A percentile compares a stretch with the other conserved stretches of the same genome.
Evolutionary conservation across 208 protist genomes (phyloP).

Genomic region (Strigomonas galati): DNA sequence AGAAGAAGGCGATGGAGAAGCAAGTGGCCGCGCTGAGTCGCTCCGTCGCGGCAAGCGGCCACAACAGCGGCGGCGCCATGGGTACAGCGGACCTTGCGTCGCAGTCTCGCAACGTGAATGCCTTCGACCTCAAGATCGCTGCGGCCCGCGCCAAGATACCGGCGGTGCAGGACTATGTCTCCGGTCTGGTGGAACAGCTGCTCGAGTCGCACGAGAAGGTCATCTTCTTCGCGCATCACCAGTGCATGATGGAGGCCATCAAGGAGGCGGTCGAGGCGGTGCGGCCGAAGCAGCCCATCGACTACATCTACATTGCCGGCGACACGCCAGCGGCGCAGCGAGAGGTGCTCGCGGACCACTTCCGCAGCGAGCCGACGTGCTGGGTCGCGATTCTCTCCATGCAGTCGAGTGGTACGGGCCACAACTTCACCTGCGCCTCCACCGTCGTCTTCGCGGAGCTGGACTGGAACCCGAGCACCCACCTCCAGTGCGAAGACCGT

Average conservation of each 20-base stretch:
- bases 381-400: constrained; percentile 91
- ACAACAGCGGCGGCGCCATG: not conserved
- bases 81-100: constrained; percentile 14
- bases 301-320: constrained; percentile 93
- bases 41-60: not conserved
- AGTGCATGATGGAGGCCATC: constrained; percentile 91
- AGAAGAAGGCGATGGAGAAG: constrained; percentile 81
- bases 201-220: constrained; percentile 81
- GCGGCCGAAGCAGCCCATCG: constrained; percentile 51
- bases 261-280: constrained; percentile 62
- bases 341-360: constrained; percentile 73
- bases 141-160: constrained; percentile 86
- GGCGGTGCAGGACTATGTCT: constrained; percentile 88
- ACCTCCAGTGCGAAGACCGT: constrained; percentile 96
- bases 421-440: constrained; percentile 93
- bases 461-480: constrained; percentile 96
- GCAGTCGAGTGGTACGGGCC: constrained; percentile 93
- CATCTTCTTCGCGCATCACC: constrained; percentile 94
- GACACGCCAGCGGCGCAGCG: constrained; percentile 67
- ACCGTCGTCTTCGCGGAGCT: constrained; percentile 97
- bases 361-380: constrained; percentile 63
- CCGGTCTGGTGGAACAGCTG: constrained; percentile 69
- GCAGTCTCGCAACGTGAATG: constrained; percentile 36
- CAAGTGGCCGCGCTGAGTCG: constrained; percentile 55
- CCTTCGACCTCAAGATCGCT: constrained; percentile 82